phyloP scores from a whole-genome alignment of 1,139 yeast genomes.

The Nakaseomyces glabratus region DNA sequence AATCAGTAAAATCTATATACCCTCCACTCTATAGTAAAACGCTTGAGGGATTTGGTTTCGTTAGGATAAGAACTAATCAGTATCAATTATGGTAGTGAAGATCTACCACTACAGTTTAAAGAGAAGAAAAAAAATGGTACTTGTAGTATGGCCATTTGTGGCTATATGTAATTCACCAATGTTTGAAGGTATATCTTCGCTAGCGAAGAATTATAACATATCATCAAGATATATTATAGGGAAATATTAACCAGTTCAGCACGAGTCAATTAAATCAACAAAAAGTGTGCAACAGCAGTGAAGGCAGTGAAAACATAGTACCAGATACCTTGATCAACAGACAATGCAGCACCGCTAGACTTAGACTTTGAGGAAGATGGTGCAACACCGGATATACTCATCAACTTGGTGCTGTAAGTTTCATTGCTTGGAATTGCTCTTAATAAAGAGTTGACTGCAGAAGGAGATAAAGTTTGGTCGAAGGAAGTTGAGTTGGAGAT shows the following conservation, averaged over 20 bases:
- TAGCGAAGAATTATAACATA: no score
- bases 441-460: constrained; percentile 20
- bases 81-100: no score
- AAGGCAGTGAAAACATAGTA: constrained; percentile 18
- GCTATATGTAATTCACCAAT: no score
- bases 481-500: constrained; percentile 48
- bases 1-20: no score
- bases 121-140: no score
- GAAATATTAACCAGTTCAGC: neutral
- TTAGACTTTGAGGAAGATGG: constrained; percentile 22
- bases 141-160: no score
- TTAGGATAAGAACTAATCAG: no score
- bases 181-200: no score
- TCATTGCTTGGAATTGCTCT: constrained; percentile 17
- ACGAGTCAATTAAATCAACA: constrained; percentile 8
- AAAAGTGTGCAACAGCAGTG: constrained; percentile 17
- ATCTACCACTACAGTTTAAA: no score
- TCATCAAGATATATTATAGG: no score
- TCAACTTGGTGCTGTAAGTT: constrained; percentile 20
- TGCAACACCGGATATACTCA: constrained; percentile 25
- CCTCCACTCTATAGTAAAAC: no score
- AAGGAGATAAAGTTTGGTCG: constrained; percentile 30
- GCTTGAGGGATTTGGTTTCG: no score
- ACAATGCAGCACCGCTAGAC: constrained; percentile 14
- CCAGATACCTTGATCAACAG: constrained; percentile 16